phyloP scores from a whole-genome alignment of 2,329 filamentous ascomycete genomes.

The Curvularia verruculosa region DNA sequence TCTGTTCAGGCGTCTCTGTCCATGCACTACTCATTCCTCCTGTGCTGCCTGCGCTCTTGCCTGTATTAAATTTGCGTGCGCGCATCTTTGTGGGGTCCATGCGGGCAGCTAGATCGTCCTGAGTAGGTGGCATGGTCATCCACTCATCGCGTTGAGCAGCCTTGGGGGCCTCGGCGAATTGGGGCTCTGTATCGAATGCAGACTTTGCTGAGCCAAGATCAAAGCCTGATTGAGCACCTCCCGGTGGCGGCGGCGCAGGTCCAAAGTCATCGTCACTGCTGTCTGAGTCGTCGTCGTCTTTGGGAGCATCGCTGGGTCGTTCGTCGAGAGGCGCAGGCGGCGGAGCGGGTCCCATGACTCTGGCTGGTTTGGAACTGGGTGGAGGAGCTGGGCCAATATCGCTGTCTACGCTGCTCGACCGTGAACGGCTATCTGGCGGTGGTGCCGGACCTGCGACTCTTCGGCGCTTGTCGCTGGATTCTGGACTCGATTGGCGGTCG shows the following conservation, averaged over 20 bases:
- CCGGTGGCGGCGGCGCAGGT: slow-evolving; percentile 50
- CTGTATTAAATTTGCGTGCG: slow-evolving; percentile 80
- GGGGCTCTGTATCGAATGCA: slow-evolving; percentile 42
- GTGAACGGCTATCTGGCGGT: slow-evolving; percentile 30
- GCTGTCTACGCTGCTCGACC: slow-evolving; percentile 35
- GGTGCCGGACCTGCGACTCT: slow-evolving; percentile 63
- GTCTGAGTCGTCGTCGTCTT: slow-evolving; percentile 45
- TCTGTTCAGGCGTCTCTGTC: slow-evolving; percentile 91
- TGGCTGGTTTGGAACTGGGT: slow-evolving; percentile 48
- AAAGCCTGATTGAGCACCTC: slow-evolving; percentile 24
- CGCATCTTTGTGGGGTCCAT: slow-evolving; percentile 84
- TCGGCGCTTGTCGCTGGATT: slow-evolving; percentile 57
- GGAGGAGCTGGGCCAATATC: slow-evolving; percentile 50
- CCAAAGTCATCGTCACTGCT: slow-evolving; percentile 55
- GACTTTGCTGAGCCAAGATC: slow-evolving; percentile 24
- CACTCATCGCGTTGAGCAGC: slow-evolving; percentile 74
- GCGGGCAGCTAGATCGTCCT: slow-evolving; percentile 61
- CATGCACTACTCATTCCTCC: slow-evolving; percentile 69
- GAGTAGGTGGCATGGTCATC: slow-evolving; percentile 59
- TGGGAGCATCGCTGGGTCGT: slow-evolving; percentile 50
- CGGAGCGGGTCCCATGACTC: slow-evolving; percentile 60
- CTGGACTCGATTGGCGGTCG: slow-evolving; percentile 48
- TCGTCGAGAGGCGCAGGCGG: slow-evolving; percentile 59
- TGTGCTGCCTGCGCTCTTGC: slow-evolving; percentile 61
- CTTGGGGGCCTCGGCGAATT: slow-evolving; percentile 39